Evolutionary conservation across 495 filamentous ascomycete genomes (phyloP).

Genomic region (Lepidopterella palustris): DNA sequence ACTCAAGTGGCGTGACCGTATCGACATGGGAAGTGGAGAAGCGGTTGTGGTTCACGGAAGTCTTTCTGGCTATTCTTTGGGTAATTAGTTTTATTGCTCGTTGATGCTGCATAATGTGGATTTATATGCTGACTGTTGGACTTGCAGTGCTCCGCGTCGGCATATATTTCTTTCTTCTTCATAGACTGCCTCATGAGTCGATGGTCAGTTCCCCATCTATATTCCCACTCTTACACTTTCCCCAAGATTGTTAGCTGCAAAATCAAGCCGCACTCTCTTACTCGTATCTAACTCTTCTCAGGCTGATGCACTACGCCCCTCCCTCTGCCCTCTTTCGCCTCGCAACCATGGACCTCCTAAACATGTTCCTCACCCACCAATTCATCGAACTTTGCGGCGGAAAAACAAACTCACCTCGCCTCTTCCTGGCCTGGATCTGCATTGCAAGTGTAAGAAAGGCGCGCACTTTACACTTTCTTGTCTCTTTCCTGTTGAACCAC

Average conservation of each 20-base stretch:
- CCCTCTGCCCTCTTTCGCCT: conserved; percentile 75
- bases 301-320: conserved; percentile 84
- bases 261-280: background rate
- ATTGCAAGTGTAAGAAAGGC: conserved; percentile 64
- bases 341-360: conserved; percentile 68
- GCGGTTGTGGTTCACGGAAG: conserved; percentile 56
- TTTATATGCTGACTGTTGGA: background rate
- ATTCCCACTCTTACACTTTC: background rate
- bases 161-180: conserved; percentile 83
- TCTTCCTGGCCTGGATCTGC: conserved; percentile 80
- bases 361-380: conserved; percentile 76
- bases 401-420: conserved; percentile 64
- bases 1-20: background rate
- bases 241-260: background rate
- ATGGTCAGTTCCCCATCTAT: conserved; percentile 50
- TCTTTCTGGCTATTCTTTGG: conserved; percentile 76
- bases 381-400: conserved; percentile 70
- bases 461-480: background rate
- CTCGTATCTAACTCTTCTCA: conserved; percentile 25
- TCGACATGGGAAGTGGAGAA: conserved; percentile 1
- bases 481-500: background rate
- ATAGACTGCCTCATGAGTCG: conserved; percentile 89
- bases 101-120: background rate
- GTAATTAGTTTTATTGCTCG: conserved; percentile 45
- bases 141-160: conserved; percentile 67